Conservation (phyloP, 1,284 basidiomycete genomes). For the Microbotryum silenes-acaulis region DNA sequence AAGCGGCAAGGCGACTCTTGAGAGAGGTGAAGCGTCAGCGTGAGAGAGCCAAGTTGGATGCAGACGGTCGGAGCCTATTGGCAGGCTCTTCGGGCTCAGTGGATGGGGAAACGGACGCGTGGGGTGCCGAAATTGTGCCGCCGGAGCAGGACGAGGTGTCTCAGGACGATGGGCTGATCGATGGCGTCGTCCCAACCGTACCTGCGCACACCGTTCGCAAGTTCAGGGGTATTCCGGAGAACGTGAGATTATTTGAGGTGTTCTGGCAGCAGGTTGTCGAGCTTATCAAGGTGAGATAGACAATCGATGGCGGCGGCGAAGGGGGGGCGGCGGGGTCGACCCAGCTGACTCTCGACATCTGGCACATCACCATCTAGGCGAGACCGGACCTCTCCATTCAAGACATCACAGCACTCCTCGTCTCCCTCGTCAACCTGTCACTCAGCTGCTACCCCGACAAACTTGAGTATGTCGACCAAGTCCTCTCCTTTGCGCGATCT, state of each 20-base stretch:
- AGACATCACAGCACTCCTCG: slow-evolving; percentile 85
- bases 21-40: slow-evolving; percentile 68
- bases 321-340: background rate
- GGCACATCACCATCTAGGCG: slow-evolving; percentile 51
- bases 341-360: background rate
- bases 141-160: slow-evolving; percentile 17
- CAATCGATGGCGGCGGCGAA: background rate
- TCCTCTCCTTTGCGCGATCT: slow-evolving; percentile 72
- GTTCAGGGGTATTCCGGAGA: slow-evolving; percentile 85
- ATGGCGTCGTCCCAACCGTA: slow-evolving; percentile 2
- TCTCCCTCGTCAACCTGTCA: slow-evolving; percentile 85
- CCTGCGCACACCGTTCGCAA: slow-evolving; percentile 51
- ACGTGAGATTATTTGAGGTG: slow-evolving; percentile 87
- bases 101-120: slow-evolving; percentile 20
- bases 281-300: slow-evolving; percentile 69
- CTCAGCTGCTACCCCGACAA: slow-evolving; percentile 90
- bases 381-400: slow-evolving; percentile 90
- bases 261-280: slow-evolving; percentile 98
- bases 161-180: slow-evolving; percentile 28
- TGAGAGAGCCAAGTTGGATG: slow-evolving; percentile 25
- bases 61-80: slow-evolving; percentile 44
- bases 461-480: slow-evolving; percentile 90
- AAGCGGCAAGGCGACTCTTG: slow-evolving; percentile 71
- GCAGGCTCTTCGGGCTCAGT: slow-evolving; percentile 49
- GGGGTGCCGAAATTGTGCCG: slow-evolving; percentile 17